phyloP scores from a whole-genome alignment of 352 stramenopile genomes.

The Saprolegnia parasitica region DNA sequence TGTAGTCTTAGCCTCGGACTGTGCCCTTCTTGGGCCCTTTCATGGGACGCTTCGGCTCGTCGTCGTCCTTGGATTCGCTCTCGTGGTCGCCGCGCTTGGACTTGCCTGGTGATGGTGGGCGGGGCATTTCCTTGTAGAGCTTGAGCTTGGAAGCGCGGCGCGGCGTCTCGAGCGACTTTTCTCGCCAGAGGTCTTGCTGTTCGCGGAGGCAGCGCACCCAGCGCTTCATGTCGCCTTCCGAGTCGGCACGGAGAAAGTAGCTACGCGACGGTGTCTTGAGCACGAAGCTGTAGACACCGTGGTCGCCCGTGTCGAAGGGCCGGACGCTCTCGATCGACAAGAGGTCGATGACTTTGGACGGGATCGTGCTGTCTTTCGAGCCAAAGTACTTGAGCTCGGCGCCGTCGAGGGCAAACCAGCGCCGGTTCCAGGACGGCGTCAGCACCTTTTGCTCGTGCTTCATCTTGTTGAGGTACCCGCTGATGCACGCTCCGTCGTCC shows the following conservation, averaged over 20 bases:
- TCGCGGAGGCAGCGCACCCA: conserved; percentile 78
- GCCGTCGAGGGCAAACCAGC: conserved; percentile 74
- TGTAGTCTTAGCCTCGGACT: conserved; percentile 7
- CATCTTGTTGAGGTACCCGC: conserved; percentile 82
- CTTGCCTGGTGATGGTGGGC: not conserved
- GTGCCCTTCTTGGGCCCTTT: not conserved
- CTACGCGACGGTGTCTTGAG: conserved; percentile 68
- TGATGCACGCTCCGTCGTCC: conserved; percentile 37
- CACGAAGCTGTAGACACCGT: conserved; percentile 76
- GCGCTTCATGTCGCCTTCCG: conserved; percentile 84
- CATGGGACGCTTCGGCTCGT: conserved; percentile 14
- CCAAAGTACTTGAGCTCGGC: conserved; percentile 76
- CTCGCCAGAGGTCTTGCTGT: conserved; percentile 78
- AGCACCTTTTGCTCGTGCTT: conserved; percentile 65
- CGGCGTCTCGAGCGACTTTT: conserved; percentile 32
- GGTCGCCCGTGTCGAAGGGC: conserved; percentile 76
- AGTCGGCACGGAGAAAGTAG: conserved; percentile 76
- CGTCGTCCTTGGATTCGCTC: not conserved
- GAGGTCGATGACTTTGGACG: conserved; percentile 70
- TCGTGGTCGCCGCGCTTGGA: conserved; percentile 21
- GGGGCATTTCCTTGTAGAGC: conserved; percentile 28
- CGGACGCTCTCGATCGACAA: conserved; percentile 71
- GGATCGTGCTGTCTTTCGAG: conserved; percentile 48
- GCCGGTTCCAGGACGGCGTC: conserved; percentile 74
- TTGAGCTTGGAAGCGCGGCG: conserved; percentile 21